A percentile compares a stretch with the other conserved stretches of the same genome.
Conservation (phyloP, 345 rosid genomes). For the Rhizophora mangle region DNA sequence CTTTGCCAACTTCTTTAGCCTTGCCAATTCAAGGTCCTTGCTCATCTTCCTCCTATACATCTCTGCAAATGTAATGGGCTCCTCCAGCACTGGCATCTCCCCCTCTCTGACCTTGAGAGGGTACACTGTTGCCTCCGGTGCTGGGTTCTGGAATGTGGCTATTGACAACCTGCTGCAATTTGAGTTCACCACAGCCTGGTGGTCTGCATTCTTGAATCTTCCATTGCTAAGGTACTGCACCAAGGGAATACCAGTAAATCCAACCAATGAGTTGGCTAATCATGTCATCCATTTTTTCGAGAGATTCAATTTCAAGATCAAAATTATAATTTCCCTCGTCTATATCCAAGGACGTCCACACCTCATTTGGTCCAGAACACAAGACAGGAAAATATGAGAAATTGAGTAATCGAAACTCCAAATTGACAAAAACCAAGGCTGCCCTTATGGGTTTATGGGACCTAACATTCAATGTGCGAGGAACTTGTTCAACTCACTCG, state of each 20-base stretch:
- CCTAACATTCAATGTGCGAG: no score
- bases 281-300: background rate
- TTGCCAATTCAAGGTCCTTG: conserved; percentile 27
- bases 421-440: no score
- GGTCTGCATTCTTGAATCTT: conserved; percentile 36
- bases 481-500: no score
- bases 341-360: no score
- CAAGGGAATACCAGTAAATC: background rate
- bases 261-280: background rate
- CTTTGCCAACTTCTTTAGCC: conserved; percentile 26
- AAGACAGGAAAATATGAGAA: no score
- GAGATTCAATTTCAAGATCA: no score
- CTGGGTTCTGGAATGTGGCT: conserved; percentile 36
- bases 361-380: no score
- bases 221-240: conserved; percentile 33
- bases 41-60: conserved; percentile 38
- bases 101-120: conserved; percentile 29
- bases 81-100: conserved; percentile 23
- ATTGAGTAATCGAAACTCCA: no score
- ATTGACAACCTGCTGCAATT: conserved; percentile 28
- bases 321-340: no score
- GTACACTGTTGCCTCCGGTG: conserved; percentile 31
- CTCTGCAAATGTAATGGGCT: conserved; percentile 30
- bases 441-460: no score
- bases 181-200: conserved; percentile 37